These are phyloP conservation scores for Ramularia collo-cygni DNA, from an alignment of 2,329 filamentous ascomycete species.

Conservation along the genomic window DNA sequence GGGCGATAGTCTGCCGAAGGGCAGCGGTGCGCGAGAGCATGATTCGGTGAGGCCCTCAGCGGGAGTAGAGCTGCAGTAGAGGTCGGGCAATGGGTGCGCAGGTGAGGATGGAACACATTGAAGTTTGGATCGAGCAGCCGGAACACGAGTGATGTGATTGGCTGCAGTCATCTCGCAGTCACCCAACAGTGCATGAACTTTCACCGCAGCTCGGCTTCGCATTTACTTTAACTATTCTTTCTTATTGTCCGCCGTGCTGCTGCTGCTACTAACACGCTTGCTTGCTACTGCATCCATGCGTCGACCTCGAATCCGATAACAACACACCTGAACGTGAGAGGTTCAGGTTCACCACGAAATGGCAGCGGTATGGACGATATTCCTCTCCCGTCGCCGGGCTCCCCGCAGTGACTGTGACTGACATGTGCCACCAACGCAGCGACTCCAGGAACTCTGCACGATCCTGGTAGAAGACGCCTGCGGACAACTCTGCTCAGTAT, in stretches of 20 bases:
- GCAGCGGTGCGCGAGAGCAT: constrained; percentile 64
- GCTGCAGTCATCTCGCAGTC: no score
- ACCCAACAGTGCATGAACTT: no score
- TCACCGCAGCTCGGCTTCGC: no score
- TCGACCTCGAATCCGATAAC: constrained; percentile 23
- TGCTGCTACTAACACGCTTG: not conserved
- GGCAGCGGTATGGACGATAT: constrained; percentile 4
- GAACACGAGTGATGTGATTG: not conserved
- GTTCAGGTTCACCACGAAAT: constrained; percentile 14
- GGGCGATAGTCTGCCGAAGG: constrained; percentile 56
- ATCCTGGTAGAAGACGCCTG: constrained; percentile 83
- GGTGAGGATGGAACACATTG: not conserved
- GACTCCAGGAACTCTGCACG: constrained; percentile 78
- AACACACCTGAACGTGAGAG: constrained; percentile 30
- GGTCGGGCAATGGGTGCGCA: constrained; percentile 12
- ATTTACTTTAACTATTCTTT: not conserved
- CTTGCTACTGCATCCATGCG: constrained; percentile 21
- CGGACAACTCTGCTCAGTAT: constrained; percentile 85
- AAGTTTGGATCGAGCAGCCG: no score
- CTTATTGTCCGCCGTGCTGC: constrained; percentile 1
- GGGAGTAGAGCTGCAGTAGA: constrained; percentile 16
- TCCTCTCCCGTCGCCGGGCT: not conserved
- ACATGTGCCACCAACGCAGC: constrained; percentile 47
- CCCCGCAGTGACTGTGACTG: constrained; percentile 7
- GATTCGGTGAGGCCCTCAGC: constrained; percentile 24